Percentiles rank a stretch among this genome's conserved stretches.
These are phyloP conservation scores for Areca catechu DNA, from an alignment of 176 grass and related monocot species.

Conservation along the genomic window DNA sequence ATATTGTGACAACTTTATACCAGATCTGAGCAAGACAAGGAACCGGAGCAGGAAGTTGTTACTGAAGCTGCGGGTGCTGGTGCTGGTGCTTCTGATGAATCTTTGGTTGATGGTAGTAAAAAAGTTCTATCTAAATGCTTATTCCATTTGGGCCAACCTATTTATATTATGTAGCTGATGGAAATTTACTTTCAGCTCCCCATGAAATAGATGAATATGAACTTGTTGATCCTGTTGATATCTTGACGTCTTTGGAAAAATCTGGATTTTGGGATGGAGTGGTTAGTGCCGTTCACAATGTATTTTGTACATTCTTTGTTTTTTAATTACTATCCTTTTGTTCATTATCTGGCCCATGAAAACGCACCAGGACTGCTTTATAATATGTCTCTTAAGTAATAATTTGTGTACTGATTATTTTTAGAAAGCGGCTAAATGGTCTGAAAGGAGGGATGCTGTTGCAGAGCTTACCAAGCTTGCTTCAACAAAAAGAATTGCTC, in stretches of 20 bases:
- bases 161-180: constrained; percentile 9
- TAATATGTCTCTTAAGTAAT: no score
- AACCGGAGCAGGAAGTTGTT: constrained; percentile 70
- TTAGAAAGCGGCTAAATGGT: constrained; percentile 99
- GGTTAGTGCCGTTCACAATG: constrained; percentile 36
- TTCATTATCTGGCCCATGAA: no score
- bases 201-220: constrained; percentile 96
- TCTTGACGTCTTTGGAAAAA: constrained; percentile 89
- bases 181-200: constrained; percentile 44
- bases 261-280: constrained; percentile 99
- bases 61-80: constrained; percentile 35
- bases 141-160: not conserved
- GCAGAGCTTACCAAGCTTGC: constrained; percentile 91
- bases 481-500: constrained; percentile 85
- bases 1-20: constrained; percentile 13
- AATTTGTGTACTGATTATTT: not conserved
- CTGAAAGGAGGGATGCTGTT: constrained; percentile 98
- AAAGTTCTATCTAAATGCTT: not conserved
- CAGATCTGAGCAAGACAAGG: constrained; percentile 98
- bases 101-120: constrained; percentile 38
- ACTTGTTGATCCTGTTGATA: constrained; percentile 96
- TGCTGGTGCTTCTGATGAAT: constrained; percentile 46
- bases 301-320: constrained; percentile 13
- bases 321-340: constrained; percentile 4
- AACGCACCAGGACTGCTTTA: no score